Evolutionary conservation across 208 protist genomes (phyloP), one percentile per base, ranked within the genome.

Genomic region (Leishmania braziliensis): DNA sequence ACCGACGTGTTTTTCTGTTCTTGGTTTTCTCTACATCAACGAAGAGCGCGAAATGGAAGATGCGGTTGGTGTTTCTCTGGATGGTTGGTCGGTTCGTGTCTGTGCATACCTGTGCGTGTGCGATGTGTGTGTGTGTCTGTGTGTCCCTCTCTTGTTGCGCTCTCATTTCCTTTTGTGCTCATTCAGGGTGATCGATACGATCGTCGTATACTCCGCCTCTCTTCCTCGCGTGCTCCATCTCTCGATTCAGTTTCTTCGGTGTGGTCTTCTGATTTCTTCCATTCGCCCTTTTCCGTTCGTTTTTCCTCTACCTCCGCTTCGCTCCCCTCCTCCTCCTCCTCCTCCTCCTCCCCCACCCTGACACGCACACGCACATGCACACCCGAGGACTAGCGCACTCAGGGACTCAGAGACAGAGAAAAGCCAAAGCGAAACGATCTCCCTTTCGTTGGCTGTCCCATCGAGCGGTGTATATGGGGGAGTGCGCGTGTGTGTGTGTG

Each of bases 211-310:
- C 5, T 26, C 50, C 36, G 14, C 56, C 36, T 23, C 65, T 43
- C 18, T 1, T 51, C 12, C 43, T 46, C 43, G 43, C 43, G 43
- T 46, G 12, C 68, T 63, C 60, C n/a, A 23, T 16, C 36, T 16
- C 36, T 84, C 29, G 58, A 51, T 77, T 74, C 23, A 80, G 18
- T 54, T 84, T n/a, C 62, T 86, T 71, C 81, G 43, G 4, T 46
- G 43, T 46, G 43, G 43, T 46, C 8, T 63, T 63, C 12, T 29
- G 26, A 16, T 63, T 26, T 14, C 9, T 4, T 2, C 58, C 6
- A 3, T 29, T 63, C 26, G 6, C 26, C 20, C 3, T 63, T 14
- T 14, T n/a, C 43, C 43, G 4, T 46, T 46, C 43, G 43, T 46
- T 46, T 46, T 46, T 46, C 3, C 43, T 46, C 43, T 46, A 46